Evolutionary conservation across 2,329 filamentous ascomycete genomes (phyloP).

Genomic region (Calonectria pseudoreteaudii): DNA sequence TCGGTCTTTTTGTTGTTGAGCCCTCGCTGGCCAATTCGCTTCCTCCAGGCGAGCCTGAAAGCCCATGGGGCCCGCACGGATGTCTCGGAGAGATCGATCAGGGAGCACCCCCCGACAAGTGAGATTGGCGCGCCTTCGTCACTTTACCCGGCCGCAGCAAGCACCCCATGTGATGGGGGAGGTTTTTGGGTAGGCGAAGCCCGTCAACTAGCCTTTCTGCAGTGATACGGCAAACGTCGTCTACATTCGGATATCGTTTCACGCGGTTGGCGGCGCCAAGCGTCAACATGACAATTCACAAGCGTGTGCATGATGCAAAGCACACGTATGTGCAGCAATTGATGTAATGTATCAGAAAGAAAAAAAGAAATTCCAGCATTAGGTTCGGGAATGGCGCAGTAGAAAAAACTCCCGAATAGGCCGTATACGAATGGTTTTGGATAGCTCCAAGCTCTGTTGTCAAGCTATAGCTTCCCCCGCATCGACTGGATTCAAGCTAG

Average conservation of each 20-base stretch:
- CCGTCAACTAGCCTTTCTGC: background rate
- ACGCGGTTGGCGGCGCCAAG: background rate
- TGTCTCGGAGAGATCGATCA: conserved; percentile 38
- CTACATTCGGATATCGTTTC: conserved; percentile 26
- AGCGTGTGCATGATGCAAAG: background rate
- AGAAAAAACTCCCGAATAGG: background rate
- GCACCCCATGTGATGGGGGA: conserved; percentile 16
- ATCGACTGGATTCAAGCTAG: background rate
- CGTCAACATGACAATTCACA: conserved; percentile 1
- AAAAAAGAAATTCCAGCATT: background rate
- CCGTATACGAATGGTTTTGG: background rate
- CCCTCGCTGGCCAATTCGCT: conserved; percentile 5
- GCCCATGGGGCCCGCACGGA: conserved; percentile 13
- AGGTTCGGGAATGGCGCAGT: background rate
- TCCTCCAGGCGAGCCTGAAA: background rate
- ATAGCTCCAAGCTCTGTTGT: background rate
- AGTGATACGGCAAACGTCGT: background rate
- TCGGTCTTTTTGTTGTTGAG: conserved; percentile 25
- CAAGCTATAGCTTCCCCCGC: conserved; percentile 19
- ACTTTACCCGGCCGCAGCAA: conserved; percentile 31
- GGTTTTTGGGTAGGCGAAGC: background rate
- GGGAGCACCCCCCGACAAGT: conserved; percentile 21
- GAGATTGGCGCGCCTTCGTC: conserved; percentile 14
- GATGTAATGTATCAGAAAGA: background rate
- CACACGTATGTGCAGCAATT: background rate